Conservation (phyloP, 495 filamentous ascomycete species). For the Aspergillus kassunensis region DNA sequence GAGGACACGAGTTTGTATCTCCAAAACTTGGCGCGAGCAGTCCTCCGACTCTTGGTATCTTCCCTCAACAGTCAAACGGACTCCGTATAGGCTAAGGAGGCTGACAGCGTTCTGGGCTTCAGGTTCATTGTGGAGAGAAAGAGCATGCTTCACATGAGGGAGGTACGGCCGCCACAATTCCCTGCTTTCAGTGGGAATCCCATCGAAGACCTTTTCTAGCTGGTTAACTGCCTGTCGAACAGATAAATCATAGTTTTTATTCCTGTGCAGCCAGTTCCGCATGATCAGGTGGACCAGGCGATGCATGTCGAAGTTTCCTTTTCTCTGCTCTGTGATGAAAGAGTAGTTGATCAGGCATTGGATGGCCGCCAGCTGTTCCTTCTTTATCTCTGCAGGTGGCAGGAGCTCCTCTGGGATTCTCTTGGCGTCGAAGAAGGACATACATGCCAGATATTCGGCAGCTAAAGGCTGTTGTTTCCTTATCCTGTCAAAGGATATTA, state of each 20-base stretch:
- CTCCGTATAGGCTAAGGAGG: background rate
- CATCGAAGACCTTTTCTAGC: background rate
- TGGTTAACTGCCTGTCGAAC: background rate
- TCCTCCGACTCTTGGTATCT: background rate
- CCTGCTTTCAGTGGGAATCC: background rate
- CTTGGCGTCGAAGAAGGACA: constrained; percentile 22
- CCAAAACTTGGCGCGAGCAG: background rate
- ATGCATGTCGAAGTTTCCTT: constrained; percentile 12
- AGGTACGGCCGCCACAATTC: background rate
- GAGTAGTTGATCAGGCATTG: constrained; percentile 20
- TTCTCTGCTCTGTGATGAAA: constrained; percentile 14
- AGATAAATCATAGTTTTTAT: background rate
- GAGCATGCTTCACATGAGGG: background rate
- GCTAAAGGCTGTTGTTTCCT: constrained; percentile 24
- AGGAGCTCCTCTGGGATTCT: constrained; percentile 29
- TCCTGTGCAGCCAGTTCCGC: constrained; percentile 13
- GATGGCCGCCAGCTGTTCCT: constrained; percentile 14
- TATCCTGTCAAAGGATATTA: constrained; percentile 50
- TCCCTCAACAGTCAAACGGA: background rate
- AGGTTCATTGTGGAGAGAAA: no score
- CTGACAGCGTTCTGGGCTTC: background rate
- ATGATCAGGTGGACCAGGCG: constrained; percentile 22
- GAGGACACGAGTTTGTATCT: background rate
- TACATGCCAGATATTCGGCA: constrained; percentile 17
- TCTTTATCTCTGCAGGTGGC: constrained; percentile 1